Evolutionary conservation across 345 rosid species (phyloP).

Genomic region (Gossypium ekmanianum): DNA sequence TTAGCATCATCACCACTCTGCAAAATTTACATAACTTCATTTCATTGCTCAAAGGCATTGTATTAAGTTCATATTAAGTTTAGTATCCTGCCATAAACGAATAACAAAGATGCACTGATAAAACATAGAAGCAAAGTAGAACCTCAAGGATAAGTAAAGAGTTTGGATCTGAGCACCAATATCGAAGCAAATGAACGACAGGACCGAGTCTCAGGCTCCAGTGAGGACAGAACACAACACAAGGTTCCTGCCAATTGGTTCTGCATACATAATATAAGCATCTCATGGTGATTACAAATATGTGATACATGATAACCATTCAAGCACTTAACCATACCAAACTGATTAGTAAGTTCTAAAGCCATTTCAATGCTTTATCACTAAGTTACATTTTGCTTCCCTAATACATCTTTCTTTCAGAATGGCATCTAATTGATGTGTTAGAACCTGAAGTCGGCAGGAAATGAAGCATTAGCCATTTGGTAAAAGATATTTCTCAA

Average conservation of each 20-base stretch:
- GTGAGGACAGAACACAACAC: constrained; percentile 72
- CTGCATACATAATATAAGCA: constrained; percentile 38
- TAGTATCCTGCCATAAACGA: neutral
- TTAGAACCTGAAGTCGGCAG: neutral
- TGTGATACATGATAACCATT: neutral
- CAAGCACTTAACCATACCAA: neutral
- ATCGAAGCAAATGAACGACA: constrained; percentile 65
- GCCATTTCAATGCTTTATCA: neutral
- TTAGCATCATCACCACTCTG: constrained; percentile 58
- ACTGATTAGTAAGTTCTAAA: neutral
- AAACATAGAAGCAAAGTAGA: constrained; percentile 13
- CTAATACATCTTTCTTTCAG: neutral
- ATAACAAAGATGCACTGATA: neutral
- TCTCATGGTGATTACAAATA: neutral
- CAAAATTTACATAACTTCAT: constrained; percentile 24
- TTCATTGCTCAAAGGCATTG: constrained; percentile 12
- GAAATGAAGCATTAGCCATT: neutral
- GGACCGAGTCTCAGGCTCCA: constrained; percentile 87
- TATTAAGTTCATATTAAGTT: neutral
- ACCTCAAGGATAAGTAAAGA: constrained; percentile 85
- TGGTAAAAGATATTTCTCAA: constrained; percentile 3
- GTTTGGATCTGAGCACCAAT: constrained; percentile 65
- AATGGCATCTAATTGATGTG: neutral
- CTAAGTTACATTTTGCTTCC: neutral
- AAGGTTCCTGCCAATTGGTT: constrained; percentile 77